Evolutionary conservation across 192 early-diverging fungal species (phyloP), one percentile per base, ranked within the genome.

Genomic region (Lunasporangiospora selenospora): DNA sequence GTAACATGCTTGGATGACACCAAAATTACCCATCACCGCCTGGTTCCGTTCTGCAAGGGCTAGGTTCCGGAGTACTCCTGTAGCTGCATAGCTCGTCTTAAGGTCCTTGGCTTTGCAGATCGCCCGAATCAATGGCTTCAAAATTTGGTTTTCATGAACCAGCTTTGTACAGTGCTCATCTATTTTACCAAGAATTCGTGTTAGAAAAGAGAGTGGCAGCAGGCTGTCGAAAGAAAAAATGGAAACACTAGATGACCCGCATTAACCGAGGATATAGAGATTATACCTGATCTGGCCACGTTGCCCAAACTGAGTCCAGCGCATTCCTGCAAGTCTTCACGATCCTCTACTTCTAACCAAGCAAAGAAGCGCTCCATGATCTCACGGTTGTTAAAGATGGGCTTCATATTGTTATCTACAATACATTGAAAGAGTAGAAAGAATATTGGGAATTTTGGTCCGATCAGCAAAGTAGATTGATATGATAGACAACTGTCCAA

Each of bases 251-350:
- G 44, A 27, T 21, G 23, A 59, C 12, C 8, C 15, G 21, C 11
- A 27, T 30, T 18, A 48, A 30, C 27, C n/a, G n/a, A n/a, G n/a
- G 16, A 16, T 43, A 44, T 16, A 6, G 15, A 27, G 26, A 27
- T 7, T 26, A 27, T 63, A 81, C 82, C 84, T 51, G 82, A 85
- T 54, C 90, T 77, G 34, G 90, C 90, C 43, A 92, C 66, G 50
- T 92, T 92, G 37, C 89, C 90, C 42, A 92, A 51, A 16, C 82
- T 85, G 53, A 89, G 80, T 2, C 82, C 84, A 1, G 89, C 87
- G 36, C 77, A 80, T 23, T 65, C 61, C 51, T 82, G 81, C 54
- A 82, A 64, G 40, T 82, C 81, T 34, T 77, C 67, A 4, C 73
- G 58, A 23, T 77, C 75, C 1, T 55, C 49, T 30, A 65, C 46